Evolutionary conservation across 2,329 filamentous ascomycete species (phyloP).

Genomic region (Epicoccum sorghinum): DNA sequence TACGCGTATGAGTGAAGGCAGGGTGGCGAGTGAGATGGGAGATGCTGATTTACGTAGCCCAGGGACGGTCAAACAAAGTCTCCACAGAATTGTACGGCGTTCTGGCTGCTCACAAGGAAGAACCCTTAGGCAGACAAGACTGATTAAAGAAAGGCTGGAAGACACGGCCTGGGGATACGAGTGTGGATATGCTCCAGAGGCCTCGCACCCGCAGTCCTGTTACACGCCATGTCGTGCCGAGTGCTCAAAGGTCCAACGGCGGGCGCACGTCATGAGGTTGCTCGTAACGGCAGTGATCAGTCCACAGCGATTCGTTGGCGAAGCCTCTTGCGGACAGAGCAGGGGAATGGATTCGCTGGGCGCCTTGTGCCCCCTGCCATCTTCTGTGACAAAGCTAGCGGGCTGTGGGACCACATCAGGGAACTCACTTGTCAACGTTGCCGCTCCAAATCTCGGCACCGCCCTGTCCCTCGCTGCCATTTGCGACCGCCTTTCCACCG

Average conservation of each 20-base stretch:
- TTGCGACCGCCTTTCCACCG: conserved; percentile 2
- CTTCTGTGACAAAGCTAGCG: conserved; percentile 4
- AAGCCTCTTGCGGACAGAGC: background rate
- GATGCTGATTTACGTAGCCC: conserved; percentile 13
- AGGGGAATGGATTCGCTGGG: conserved; percentile 13
- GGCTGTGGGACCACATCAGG: conserved; percentile 7
- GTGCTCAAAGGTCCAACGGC: conserved; percentile 6
- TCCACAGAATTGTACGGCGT: conserved; percentile 14
- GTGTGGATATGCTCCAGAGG: conserved; percentile 16
- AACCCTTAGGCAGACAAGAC: conserved; percentile 10
- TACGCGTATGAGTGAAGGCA: background rate
- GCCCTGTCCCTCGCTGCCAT: conserved; percentile 1
- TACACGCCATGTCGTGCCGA: conserved; percentile 14
- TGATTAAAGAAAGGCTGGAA: conserved; percentile 4
- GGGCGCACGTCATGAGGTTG: conserved; percentile 38
- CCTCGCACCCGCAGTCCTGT: conserved; percentile 11
- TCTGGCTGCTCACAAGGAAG: conserved; percentile 12
- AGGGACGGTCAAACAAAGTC: conserved; percentile 13
- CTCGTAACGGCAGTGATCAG: conserved; percentile 39
- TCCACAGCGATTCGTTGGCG: conserved; percentile 11
- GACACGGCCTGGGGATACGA: conserved; percentile 9
- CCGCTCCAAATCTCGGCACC: conserved; percentile 17
- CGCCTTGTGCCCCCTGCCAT: conserved; percentile 2
- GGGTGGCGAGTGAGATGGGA: conserved; percentile 12
- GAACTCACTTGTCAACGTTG: conserved; percentile 9